Evolutionary conservation across 805 yeast genomes (phyloP).

Genomic region (Priceomyces medius): DNA sequence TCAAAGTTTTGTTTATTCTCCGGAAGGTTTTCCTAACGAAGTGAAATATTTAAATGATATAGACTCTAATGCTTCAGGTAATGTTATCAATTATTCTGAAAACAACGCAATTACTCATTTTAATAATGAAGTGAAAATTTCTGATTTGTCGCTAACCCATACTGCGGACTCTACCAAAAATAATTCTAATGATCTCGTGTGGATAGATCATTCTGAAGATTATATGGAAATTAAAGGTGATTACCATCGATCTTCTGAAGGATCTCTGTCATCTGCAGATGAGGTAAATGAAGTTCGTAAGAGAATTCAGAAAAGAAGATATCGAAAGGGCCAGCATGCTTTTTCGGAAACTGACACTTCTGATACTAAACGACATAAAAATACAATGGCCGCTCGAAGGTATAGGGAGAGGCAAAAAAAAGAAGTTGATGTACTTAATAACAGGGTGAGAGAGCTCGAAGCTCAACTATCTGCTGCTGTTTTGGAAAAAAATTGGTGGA

Average conservation of each 20-base stretch:
- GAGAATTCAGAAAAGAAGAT: constrained; percentile 7
- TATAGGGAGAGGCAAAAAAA: constrained; percentile 9
- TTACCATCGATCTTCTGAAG: background rate
- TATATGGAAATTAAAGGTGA: background rate
- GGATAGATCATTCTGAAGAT: constrained; percentile 8
- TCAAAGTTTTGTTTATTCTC: background rate
- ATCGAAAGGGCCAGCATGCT: background rate
- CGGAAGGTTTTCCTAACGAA: background rate
- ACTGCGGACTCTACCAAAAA: background rate
- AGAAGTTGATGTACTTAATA: constrained; percentile 9
- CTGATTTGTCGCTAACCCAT: too few species aligned
- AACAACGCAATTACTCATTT: too few species aligned
- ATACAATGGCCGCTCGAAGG: constrained; percentile 11
- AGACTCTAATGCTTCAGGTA: background rate
- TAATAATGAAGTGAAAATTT: too few species aligned
- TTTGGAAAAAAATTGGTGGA: constrained; percentile 10
- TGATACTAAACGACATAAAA: constrained; percentile 6
- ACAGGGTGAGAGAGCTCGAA: constrained; percentile 9
- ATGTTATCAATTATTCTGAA: too few species aligned
- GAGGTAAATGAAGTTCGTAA: constrained; percentile 5
- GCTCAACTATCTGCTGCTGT: constrained; percentile 6
- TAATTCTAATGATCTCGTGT: constrained; percentile 3
- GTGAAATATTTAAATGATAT: background rate
- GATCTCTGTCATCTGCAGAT: background rate
- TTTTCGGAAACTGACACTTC: background rate